Evolutionary conservation across 441 rosid species (phyloP), one percentile per base, ranked within the genome.

Genomic region (Geranium incanum): DNA sequence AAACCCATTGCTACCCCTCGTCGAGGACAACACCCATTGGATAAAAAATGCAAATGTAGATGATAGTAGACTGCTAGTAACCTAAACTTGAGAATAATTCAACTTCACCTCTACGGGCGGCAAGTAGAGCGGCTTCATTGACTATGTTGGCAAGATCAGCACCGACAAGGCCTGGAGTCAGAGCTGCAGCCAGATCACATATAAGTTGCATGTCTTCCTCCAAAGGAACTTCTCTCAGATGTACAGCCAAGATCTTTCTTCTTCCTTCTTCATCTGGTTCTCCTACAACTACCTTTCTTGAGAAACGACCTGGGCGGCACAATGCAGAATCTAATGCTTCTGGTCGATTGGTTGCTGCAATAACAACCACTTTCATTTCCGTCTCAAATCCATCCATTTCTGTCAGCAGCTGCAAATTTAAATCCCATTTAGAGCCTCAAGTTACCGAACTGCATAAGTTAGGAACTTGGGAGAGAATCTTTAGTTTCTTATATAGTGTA

Each of bases 351-450:
- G 94, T 89, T 76, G 91, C 90, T 43, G 90, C 91, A 70, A 89
- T 81, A 68, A 89, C 91, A 59, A 89, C 81, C 66, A 87, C 86
- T 82, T 84, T 95, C 76, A 81, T 87, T 62, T 84, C 90, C 0
- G 88, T 76, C 80, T 86, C 91, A 68, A 89, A 89, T 43, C 99
- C 97, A 78, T 95, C 99, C 97, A 92, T 92, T 84, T 95, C 97
- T 64, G 97, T 95, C 80, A 95, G 91, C 83, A 95, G 82, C 99
- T 95, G 76, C 84, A 86, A 73, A 81, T 41, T 63, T 21, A 66
- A 74, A 57, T 33, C 68, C 73, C 68, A 66, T 63, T 65, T 11
- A 72, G 52, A 71, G 71, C 37, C 62, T 21, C 59, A 68, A 55
- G 68, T 37, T 33, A 6, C 64, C 28, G 19, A 6, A 11, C 15